Evolutionary conservation across 345 rosid species (phyloP).

Genomic region (Eutrema japonicum): DNA sequence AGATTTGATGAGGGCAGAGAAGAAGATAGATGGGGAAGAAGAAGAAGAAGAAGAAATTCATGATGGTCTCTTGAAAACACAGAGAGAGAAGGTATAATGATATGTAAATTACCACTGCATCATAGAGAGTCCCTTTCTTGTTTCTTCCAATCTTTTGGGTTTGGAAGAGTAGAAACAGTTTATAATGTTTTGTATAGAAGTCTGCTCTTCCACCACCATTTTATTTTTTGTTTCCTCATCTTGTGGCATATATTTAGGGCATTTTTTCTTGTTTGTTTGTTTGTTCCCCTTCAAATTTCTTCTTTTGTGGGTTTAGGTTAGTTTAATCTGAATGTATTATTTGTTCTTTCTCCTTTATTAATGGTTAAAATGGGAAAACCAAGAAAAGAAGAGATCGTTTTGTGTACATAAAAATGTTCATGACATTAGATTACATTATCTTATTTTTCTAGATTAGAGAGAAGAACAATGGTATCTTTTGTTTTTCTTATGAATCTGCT

Average conservation of each 20-base stretch:
- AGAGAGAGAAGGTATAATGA: slow-evolving; percentile 23
- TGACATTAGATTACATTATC: neutral
- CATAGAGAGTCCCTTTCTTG: slow-evolving; percentile 31
- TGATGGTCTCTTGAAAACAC: slow-evolving; percentile 15
- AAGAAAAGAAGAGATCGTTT: neutral
- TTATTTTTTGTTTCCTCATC: slow-evolving; percentile 18
- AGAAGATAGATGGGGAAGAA: slow-evolving; percentile 14
- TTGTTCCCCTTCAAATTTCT: slow-evolving; percentile 26
- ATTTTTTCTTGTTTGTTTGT: slow-evolving; percentile 12
- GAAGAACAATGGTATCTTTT: neutral
- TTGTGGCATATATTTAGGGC: slow-evolving; percentile 42
- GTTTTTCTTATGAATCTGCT: neutral
- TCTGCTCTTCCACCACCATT: slow-evolving; percentile 24
- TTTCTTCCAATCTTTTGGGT: slow-evolving; percentile 33
- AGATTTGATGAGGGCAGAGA: slow-evolving; percentile 30
- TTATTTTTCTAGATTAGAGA: neutral
- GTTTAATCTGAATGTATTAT: slow-evolving; percentile 38
- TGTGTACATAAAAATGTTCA: slow-evolving; percentile 10
- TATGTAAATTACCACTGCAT: slow-evolving; percentile 42
- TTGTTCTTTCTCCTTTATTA: slow-evolving; percentile 12
- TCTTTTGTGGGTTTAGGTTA: slow-evolving; percentile 35
- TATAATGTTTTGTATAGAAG: slow-evolving; percentile 44
- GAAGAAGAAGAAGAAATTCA: slow-evolving; percentile 4
- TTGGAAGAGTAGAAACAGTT: slow-evolving; percentile 41
- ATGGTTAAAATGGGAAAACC: slow-evolving; percentile 6